Evolutionary conservation across 805 yeast species (phyloP), one percentile per base, ranked within the genome.

Genomic region (Teunomyces tritomae): DNA sequence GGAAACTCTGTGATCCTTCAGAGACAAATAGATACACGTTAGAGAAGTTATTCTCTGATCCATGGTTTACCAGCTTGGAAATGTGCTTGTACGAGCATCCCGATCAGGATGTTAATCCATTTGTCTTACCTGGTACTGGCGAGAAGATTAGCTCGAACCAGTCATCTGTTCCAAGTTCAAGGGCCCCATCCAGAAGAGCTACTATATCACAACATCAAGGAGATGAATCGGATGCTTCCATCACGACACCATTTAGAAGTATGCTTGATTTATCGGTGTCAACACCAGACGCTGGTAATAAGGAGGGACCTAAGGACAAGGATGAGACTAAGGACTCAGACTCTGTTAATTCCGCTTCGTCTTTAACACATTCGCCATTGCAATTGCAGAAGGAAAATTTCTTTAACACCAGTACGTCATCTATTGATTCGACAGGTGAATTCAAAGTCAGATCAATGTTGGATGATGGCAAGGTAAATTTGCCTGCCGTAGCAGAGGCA

Each of bases 1-100:
- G 91, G 89, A 79, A 86, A 61, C 64, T 87, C 44, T 79, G 85
- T 56, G 90, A 86, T 57, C 89, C 89, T 3, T 68, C 79, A 20
- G 70, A 77, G 0, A 58, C 56, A 1, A 70, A 78, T 6, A 71
- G 95, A 51, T 81, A 82, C 59, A 72, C 77, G 13, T 57, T 87
- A 51, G 71, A 76, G 1, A 72, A 75, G 24, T 65, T 87, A 29
- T 79, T 83, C 51, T 56, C 70, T 2, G 90, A 86, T 56, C 81
- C 84, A 8, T 86, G 87, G 83, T 85, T 86, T 59, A 67, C 65
- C 27, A 54, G 66, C 3, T 67, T 85, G 41, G 87, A 80, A 52
- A 77, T 80, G 70, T 86, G 92, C 60, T 54, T 78, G 13, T 76
- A 76, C 54, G 87, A 82, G 58, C 64, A 69, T 52, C 62, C 62